Conservation (phyloP, 1,139 yeast species). For the Pichiaceae sp. region DNA sequence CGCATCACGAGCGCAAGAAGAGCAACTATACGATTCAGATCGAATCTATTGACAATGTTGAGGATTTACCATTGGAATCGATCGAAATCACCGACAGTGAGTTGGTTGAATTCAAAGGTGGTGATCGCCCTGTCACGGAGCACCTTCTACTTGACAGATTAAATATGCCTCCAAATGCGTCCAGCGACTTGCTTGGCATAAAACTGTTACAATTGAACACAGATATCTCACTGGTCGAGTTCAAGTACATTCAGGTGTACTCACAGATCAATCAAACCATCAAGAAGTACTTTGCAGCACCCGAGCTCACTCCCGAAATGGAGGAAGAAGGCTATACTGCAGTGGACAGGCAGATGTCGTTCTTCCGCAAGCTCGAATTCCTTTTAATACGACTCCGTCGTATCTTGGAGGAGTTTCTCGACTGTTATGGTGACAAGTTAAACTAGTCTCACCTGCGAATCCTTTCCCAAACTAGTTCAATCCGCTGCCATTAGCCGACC, state of each 20-base stretch:
- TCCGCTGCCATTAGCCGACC: no score
- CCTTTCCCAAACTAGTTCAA: no score
- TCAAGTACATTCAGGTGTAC: conserved; percentile 20
- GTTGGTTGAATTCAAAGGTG: conserved; percentile 1
- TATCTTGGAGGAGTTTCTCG: conserved; percentile 11
- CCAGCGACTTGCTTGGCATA: conserved; percentile 11
- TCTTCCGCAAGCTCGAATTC: conserved; percentile 18
- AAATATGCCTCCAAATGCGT: conserved; percentile 4
- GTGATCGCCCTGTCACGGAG: neutral
- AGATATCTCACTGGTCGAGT: conserved; percentile 20
- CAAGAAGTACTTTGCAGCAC: conserved; percentile 21
- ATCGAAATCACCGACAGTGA: conserved; percentile 6
- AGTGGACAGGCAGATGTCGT: conserved; percentile 19
- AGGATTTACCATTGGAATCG: conserved; percentile 9
- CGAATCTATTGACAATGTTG: conserved; percentile 4
- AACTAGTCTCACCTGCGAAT: no score
- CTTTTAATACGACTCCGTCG: conserved; percentile 11
- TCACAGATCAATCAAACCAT: conserved; percentile 18
- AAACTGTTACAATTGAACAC: conserved; percentile 17
- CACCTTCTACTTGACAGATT: conserved; percentile 1
- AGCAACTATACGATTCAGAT: neutral
- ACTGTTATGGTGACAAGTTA: neutral
- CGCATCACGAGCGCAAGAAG: neutral
- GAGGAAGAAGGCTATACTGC: conserved; percentile 22
- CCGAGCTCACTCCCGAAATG: conserved; percentile 18